Percentiles rank a stretch among this genome's conserved stretches.
phyloP scores from a whole-genome alignment of 441 rosid species.

The Corymbia calophylla region DNA sequence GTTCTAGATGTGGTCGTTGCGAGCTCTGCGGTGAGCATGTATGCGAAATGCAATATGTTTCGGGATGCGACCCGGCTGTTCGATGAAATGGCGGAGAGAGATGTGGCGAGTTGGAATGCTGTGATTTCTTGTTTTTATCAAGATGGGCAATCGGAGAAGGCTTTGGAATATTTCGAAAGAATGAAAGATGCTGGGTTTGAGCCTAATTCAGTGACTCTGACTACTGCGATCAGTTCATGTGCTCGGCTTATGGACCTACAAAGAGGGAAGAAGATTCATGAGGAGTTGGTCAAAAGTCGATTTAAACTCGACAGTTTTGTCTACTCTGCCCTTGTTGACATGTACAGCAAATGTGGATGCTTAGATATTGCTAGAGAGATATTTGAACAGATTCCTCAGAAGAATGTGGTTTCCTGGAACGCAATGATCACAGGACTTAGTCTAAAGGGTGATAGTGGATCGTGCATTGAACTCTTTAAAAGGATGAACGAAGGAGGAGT shows the following conservation, averaged over 20 bases:
- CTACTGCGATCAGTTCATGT: slow-evolving; percentile 42
- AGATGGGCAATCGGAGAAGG: slow-evolving; percentile 43
- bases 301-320: slow-evolving; percentile 39
- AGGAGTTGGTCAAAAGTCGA: slow-evolving; percentile 23
- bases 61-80: slow-evolving; percentile 30
- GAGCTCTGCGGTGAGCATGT: slow-evolving; percentile 49
- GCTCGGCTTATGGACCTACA: slow-evolving; percentile 57
- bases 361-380: slow-evolving; percentile 46
- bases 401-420: slow-evolving; percentile 55
- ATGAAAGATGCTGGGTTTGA: slow-evolving; percentile 49
- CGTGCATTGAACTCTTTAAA: slow-evolving; percentile 42
- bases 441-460: slow-evolving; percentile 33
- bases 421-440: slow-evolving; percentile 46
- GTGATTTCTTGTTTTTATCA: slow-evolving; percentile 67
- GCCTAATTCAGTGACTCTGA: slow-evolving; percentile 55
- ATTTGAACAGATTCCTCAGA: slow-evolving; percentile 34
- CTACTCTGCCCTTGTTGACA: slow-evolving; percentile 58
- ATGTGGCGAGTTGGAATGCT: slow-evolving; percentile 61
- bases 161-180: slow-evolving; percentile 36
- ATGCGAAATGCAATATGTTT: slow-evolving; percentile 40
- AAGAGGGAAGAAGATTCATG: slow-evolving; percentile 55
- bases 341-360: slow-evolving; percentile 61
- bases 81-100: slow-evolving; percentile 63
- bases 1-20: slow-evolving; percentile 39
- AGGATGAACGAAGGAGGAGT: slow-evolving; percentile 48